Evolutionary conservation across 441 rosid species (phyloP), one percentile per base, ranked within the genome.

Genomic region (Codiaeum variegatum): DNA sequence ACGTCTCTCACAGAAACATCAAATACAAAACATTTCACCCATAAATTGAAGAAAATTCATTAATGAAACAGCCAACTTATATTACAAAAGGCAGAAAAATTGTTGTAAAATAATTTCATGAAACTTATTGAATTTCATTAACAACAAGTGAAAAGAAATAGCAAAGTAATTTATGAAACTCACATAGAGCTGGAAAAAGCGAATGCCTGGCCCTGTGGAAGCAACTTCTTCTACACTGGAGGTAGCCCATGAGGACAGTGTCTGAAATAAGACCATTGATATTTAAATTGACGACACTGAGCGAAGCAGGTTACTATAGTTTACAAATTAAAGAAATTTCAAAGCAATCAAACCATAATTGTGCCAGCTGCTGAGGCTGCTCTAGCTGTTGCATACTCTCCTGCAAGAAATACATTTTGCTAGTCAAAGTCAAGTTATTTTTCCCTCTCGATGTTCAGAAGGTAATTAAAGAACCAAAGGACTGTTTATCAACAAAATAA

Each of bases 161-260:
- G 59, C 26, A 72, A 36, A 36, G 42, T 24, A 54, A 42, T 52
- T 3, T 68, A 66, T 36, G 60, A 71, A 74, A 83, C 91, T 87
- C 77, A 92, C 98, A 78, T 91, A 94, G 44, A 94, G 97, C 76
- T 92, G 98, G 87, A 91, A 94, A 84, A 94, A 91, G 23, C 91
- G 93, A 79, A 92, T 83, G 76, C 97, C 98, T 6, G 94, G 93
- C 60, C 97, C 97, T 0, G 96, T 94, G 31, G 99, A 94, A 81
- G 92, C 91, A 72, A 94, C 94, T 86, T 94, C 98, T 81, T 92
- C 99, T 1, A 92, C 95, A 67, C 98, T 94, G 73, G 91, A 88
- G 69, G 98, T 92, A 71, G 96, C 88, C 92, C 87, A 92, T 5
- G 97, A 89, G 38, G 99, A 94, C 58, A 94, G 77, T 11, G 91